Evolutionary conservation across 2,329 filamentous ascomycete species (phyloP).

Genomic region (Corniculantispora saksenae): DNA sequence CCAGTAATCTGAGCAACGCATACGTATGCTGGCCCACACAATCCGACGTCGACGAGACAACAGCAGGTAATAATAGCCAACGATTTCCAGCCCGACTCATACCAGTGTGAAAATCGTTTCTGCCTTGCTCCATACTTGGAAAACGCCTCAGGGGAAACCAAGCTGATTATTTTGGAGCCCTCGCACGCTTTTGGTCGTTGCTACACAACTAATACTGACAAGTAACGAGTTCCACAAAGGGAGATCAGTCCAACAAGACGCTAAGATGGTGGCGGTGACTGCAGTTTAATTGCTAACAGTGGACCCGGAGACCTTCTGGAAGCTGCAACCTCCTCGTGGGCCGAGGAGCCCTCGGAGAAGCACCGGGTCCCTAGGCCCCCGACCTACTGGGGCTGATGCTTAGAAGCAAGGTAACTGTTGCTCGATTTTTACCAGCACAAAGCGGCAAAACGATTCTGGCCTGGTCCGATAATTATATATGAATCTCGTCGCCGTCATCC

Average conservation of each 20-base stretch:
- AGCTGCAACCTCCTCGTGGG: neutral
- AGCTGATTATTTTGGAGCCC: neutral
- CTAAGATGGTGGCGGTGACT: slow-evolving; percentile 3
- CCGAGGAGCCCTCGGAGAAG: slow-evolving; percentile 10
- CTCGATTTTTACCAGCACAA: too few relatives aligned
- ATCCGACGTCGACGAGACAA: neutral
- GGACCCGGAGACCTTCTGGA: neutral
- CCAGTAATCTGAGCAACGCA: slow-evolving; percentile 3
- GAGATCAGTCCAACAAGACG: neutral
- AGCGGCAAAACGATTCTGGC: too few relatives aligned
- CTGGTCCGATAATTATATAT: too few relatives aligned
- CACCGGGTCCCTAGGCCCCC: slow-evolving; percentile 9
- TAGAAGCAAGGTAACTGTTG: too few relatives aligned
- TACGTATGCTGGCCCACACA: slow-evolving; percentile 14
- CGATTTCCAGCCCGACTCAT: neutral
- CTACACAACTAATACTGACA: neutral
- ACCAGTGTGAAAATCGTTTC: neutral
- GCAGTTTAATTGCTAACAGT: neutral
- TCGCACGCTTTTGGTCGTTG: neutral
- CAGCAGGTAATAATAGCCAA: neutral
- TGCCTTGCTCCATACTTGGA: neutral
- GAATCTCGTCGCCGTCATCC: too few relatives aligned
- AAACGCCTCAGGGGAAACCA: neutral
- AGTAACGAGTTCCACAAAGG: neutral
- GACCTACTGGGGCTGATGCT: too few relatives aligned